These are phyloP conservation scores for Nakaseomyces bracarensis DNA, from an alignment of 1,139 yeast genomes.

Conservation along the genomic window DNA sequence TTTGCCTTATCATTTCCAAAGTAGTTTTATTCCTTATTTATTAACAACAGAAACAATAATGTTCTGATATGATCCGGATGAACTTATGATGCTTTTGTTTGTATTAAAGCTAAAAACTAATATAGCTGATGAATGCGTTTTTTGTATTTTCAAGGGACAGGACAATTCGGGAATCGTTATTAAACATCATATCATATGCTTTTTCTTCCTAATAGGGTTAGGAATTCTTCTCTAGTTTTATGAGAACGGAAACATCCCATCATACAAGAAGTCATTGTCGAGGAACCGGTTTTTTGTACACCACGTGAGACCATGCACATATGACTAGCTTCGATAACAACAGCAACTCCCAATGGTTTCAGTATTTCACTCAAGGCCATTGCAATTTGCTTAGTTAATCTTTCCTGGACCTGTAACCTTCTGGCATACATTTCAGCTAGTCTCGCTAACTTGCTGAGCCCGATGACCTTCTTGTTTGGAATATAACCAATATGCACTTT, in stretches of 20 bases:
- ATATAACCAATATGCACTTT: slow-evolving; percentile 95
- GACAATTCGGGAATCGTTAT: too few species aligned
- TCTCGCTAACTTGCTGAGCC: slow-evolving; percentile 86
- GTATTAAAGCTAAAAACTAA: too few species aligned
- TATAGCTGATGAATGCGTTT: too few species aligned
- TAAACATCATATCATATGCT: slow-evolving; percentile 11
- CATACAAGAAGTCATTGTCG: slow-evolving; percentile 95
- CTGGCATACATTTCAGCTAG: slow-evolving; percentile 95
- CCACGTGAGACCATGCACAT: slow-evolving; percentile 99
- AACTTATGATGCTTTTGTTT: too few species aligned
- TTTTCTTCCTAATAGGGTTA: slow-evolving; percentile 64
- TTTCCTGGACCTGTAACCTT: slow-evolving; percentile 92
- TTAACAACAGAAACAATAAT: too few species aligned
- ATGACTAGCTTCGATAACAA: slow-evolving; percentile 93
- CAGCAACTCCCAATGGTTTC: slow-evolving; percentile 95
- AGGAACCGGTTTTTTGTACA: slow-evolving; percentile 88
- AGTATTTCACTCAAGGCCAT: slow-evolving; percentile 87
- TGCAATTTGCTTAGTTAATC: slow-evolving; percentile 93
- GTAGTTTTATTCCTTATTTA: too few species aligned
- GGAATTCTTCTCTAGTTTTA: slow-evolving; percentile 92
- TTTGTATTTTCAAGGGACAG: too few species aligned
- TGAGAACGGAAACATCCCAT: slow-evolving; percentile 91
- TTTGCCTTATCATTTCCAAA: too few species aligned
- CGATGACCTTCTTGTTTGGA: slow-evolving; percentile 91
- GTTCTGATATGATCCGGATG: too few species aligned